Evolutionary conservation across 768 basidiomycete species (phyloP), one percentile per base, ranked within the genome.

Genomic region (Hirschioporus abietinus): DNA sequence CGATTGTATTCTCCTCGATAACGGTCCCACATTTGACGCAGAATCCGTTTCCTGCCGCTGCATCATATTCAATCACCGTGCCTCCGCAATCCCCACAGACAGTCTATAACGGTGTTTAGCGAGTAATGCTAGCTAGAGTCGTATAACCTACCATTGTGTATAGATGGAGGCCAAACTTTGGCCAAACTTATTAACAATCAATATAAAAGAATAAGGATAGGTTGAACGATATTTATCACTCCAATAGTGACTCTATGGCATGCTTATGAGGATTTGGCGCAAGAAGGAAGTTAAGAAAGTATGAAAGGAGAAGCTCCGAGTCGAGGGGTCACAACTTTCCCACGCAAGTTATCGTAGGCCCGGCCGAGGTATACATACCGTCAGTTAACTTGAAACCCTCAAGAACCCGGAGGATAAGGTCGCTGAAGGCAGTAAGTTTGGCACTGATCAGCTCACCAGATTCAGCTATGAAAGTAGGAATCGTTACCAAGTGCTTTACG

Each of bases 1-100:
- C 93, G 67, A 99, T 95, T 1, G 90, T 87, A 73, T 94, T 95
- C 77, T 97, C 93, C 78, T 96, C 94, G 10, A 96, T 82, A 20
- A 99, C 95, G 7, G 89, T 91, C 60, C 93, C 94, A 71, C 96
- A 98, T 70, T 84, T 81, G 0, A 90, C 85, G 71, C 94, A 96
- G 74, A 93, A 91, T 6, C 91, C 91, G 69, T 92, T 92, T 9
- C 93, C 93, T 6, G 91, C 91, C 15, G 91, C 88, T 35, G 88
- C 80, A 76, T 93, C 91, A 74, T 93, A 93, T 74, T 93, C 92
- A 69, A 94, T 93, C 17, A 92, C 88, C 0, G 88, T 89, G 5
- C 91, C 92, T 57, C 90, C 91, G 71, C 92, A 94, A 70, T 91
- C 89, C 17, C 80, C 86, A 76, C 91, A 93, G 59, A 85, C 81